Conservation (phyloP, 371 early-diverging fungal genomes). For the Zopfochytrium polystomum region DNA sequence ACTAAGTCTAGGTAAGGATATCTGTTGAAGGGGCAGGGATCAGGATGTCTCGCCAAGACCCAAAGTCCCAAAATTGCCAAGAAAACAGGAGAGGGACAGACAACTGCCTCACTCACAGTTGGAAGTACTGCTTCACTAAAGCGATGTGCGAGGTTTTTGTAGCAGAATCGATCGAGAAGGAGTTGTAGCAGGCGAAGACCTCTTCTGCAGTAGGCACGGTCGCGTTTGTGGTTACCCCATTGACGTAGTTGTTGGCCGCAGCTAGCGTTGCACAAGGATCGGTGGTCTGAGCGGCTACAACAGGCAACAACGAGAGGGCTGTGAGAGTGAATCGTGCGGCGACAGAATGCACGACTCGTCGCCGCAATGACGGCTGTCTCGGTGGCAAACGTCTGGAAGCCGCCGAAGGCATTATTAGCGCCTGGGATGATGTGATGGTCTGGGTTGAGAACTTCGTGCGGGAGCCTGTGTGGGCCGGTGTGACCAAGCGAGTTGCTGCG, state of each 20-base stretch:
- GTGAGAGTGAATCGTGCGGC: too few species aligned
- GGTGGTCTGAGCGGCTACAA: neutral
- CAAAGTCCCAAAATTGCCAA: neutral
- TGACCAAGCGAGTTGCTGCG: too few species aligned
- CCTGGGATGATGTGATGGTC: too few species aligned
- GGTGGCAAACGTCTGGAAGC: too few species aligned
- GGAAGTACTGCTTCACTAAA: neutral
- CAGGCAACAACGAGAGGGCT: neutral
- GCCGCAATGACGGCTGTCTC: too few species aligned
- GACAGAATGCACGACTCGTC: too few species aligned
- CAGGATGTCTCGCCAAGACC: neutral
- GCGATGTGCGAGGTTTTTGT: neutral
- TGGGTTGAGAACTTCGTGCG: too few species aligned
- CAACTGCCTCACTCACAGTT: neutral
- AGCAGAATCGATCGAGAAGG: neutral
- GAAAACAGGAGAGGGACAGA: too few species aligned
- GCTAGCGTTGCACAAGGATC: neutral
- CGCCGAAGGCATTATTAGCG: too few species aligned
- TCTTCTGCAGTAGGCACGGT: neutral
- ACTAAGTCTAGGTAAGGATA: slow-evolving; percentile 21
- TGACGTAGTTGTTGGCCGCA: neutral
- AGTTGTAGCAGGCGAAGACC: neutral
- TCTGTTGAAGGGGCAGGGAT: neutral
- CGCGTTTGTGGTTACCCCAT: neutral
- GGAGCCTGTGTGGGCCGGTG: too few species aligned